Conservation (phyloP, 2,329 filamentous ascomycete species). For the Pseudogymnoascus pannorum region DNA sequence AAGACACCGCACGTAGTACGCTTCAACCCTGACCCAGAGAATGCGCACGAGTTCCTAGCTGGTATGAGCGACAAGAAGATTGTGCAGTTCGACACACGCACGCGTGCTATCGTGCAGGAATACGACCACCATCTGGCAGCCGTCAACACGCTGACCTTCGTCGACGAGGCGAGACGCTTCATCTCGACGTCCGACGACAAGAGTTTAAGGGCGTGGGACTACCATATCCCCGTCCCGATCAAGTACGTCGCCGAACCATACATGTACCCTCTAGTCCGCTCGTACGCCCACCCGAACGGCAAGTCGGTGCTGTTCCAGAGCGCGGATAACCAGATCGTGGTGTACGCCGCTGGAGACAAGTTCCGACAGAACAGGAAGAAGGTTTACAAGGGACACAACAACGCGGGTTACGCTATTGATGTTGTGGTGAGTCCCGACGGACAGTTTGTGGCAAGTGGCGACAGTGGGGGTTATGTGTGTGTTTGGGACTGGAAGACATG, state of each 20-base stretch:
- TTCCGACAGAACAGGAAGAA: conserved; percentile 98
- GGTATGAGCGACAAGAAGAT: conserved; percentile 99
- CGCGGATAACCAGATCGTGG: conserved; percentile 92
- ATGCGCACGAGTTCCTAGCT: conserved; percentile 83
- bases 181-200: conserved; percentile 98
- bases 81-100: conserved; percentile 86
- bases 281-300: conserved; percentile 75
- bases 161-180: conserved; percentile 89
- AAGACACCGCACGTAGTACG: conserved; percentile 92
- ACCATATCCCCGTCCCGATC: conserved; percentile 95
- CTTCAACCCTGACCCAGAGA: conserved; percentile 76
- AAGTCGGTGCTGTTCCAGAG: conserved; percentile 94
- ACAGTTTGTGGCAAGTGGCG: conserved; percentile 80
- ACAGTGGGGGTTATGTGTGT: conserved; percentile 81
- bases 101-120: conserved; percentile 78
- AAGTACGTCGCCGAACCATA: conserved; percentile 97
- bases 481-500: conserved; percentile 99
- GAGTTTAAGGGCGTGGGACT: conserved; percentile 93
- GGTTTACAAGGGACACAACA: conserved; percentile 91
- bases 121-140: conserved; percentile 98
- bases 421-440: conserved; percentile 84
- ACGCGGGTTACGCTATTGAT: conserved; percentile 87
- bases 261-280: conserved; percentile 93
- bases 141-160: conserved; percentile 95
- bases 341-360: conserved; percentile 89